Evolutionary conservation across 2,329 filamentous ascomycete species (phyloP).

Genomic region (Fusarium dimerum): DNA sequence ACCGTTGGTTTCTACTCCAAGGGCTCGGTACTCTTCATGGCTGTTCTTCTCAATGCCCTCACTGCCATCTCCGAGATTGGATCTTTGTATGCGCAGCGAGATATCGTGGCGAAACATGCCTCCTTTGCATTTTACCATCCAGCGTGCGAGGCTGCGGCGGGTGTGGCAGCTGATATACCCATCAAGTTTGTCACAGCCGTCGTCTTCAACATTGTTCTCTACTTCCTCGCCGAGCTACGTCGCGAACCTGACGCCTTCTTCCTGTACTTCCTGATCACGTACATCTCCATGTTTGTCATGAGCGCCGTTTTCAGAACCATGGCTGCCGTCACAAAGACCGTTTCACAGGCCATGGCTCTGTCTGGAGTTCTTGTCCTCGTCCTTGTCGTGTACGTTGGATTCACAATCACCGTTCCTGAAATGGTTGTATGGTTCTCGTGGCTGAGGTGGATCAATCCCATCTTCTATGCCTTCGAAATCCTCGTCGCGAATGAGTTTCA

Average conservation of each 20-base stretch:
- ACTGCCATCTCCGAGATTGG: slow-evolving; percentile 57
- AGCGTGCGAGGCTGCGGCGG: slow-evolving; percentile 53
- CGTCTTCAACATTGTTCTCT: slow-evolving; percentile 57
- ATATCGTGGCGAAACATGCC: slow-evolving; percentile 51
- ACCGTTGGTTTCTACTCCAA: slow-evolving; percentile 55
- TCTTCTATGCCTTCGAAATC: slow-evolving; percentile 73
- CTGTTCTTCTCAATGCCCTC: slow-evolving; percentile 60
- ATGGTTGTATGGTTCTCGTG: slow-evolving; percentile 71
- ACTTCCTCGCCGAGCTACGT: slow-evolving; percentile 55
- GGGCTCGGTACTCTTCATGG: slow-evolving; percentile 61
- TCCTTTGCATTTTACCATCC: slow-evolving; percentile 55
- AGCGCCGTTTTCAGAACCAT: slow-evolving; percentile 75
- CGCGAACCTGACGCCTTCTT: slow-evolving; percentile 71
- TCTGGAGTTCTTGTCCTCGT: slow-evolving; percentile 58
- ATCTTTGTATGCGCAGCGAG: slow-evolving; percentile 44
- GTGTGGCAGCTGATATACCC: slow-evolving; percentile 56
- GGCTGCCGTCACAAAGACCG: slow-evolving; percentile 67
- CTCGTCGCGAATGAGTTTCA: slow-evolving; percentile 74
- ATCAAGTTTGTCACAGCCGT: slow-evolving; percentile 54
- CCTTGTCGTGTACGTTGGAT: slow-evolving; percentile 39
- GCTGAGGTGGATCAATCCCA: slow-evolving; percentile 75
- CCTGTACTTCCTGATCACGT: slow-evolving; percentile 71
- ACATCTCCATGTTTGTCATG: slow-evolving; percentile 70
- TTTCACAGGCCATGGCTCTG: slow-evolving; percentile 57
- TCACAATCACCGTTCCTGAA: slow-evolving; percentile 26